Base-by-base conservation (phyloP, 106 monocot genomes). In the Platanthera zijinensis region DNA sequence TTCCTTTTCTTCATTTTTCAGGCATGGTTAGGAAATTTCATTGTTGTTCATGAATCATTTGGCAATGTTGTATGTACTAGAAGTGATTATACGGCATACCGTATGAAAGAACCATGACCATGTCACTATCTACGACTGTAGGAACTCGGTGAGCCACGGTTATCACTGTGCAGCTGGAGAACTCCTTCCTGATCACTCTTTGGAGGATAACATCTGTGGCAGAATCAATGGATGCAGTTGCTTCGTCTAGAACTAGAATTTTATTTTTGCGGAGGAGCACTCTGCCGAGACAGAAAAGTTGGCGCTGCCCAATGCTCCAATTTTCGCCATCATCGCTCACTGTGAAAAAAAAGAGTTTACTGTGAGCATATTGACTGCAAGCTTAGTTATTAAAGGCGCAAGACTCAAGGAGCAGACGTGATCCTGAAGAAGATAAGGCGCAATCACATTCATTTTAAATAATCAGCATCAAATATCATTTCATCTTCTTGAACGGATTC, bases 41-140 rank as follows among this genome's bases (percentile, higher is more conserved):
- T 54, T 13, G 54, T 54, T 11, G 39, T 54, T 54, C 8, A 54
- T 54, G 54, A 15, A 54, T 54, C 0, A 54, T 54, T 10, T 3
- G 54, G 14, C 15, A 12, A 15, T 13, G 59, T 19, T 61, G 6
- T 61, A 61, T 6, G 59, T 19, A 19, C 8, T 21, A 17, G 47
- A 17, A n/a, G 10, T 46, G 45, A 15, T 48, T 71, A 48, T 46
- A 71, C 12, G 48, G 48, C 69, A 56, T 87, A 89, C 92, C 89
- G 72, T 92, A 85, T 11, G 83, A 83, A 25, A 92, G 87, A 18
- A 89, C 87, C 87, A 87, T 77, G 73, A 89, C 82, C 77, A 78
- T 85, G 52, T 92, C 85, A 48, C 89, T 89, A 74, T 92, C 87
- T n/a, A 78, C 89, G 32, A 92, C 89, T n/a, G 92, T 92, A 0